These are phyloP conservation scores for Athelia sp. DNA, from an alignment of 1,284 basidiomycete species.

Conservation along the genomic window DNA sequence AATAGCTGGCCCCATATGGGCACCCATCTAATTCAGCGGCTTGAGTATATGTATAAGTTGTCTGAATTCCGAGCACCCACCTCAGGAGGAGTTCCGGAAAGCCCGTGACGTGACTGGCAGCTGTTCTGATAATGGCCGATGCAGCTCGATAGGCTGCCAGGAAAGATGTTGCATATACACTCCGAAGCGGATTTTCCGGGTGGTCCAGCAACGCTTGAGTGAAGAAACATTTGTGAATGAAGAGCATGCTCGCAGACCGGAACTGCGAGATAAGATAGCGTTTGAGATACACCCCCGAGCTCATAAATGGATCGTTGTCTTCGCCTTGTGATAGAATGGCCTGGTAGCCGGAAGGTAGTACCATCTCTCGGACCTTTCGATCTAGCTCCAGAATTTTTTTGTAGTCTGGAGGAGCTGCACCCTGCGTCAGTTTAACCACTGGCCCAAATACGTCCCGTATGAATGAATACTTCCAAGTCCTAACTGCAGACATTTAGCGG, in stretches of 20 bases:
- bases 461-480: slow-evolving; percentile 26
- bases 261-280: slow-evolving; percentile 44
- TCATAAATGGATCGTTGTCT: slow-evolving; percentile 27
- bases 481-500: slow-evolving; percentile 14
- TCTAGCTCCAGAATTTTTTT: slow-evolving; percentile 53
- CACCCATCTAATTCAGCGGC: slow-evolving; percentile 46
- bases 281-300: slow-evolving; percentile 43
- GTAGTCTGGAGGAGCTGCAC: slow-evolving; percentile 46
- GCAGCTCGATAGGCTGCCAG: slow-evolving; percentile 58
- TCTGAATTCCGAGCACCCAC: no score
- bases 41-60: background rate
- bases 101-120: slow-evolving; percentile 20
- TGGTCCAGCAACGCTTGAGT: slow-evolving; percentile 57
- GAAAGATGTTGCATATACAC: slow-evolving; percentile 60
- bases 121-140: slow-evolving; percentile 52
- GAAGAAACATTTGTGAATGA: slow-evolving; percentile 58
- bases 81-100: background rate
- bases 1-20: slow-evolving; percentile 50
- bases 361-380: slow-evolving; percentile 46
- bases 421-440: slow-evolving; percentile 45
- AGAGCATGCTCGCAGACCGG: slow-evolving; percentile 42
- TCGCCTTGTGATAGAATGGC: slow-evolving; percentile 41
- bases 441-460: slow-evolving; percentile 23
- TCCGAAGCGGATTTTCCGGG: slow-evolving; percentile 54
- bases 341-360: slow-evolving; percentile 45